phyloP scores from a whole-genome alignment of 2,329 filamentous ascomycete genomes.

The Aureobasidium sp. region DNA sequence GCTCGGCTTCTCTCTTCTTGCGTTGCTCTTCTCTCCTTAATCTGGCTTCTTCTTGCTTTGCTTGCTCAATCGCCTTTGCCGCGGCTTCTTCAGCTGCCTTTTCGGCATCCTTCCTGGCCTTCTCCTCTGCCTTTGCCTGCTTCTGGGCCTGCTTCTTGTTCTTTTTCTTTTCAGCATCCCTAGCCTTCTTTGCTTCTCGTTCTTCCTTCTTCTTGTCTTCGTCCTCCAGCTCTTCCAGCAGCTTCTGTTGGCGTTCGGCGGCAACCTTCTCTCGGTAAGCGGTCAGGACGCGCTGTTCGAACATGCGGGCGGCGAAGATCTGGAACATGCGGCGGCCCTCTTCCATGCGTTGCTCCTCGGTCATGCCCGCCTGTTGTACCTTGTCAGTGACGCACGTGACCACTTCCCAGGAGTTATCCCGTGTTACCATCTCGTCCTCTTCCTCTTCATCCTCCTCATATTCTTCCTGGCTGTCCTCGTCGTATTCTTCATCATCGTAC shows the following conservation, averaged over 20 bases:
- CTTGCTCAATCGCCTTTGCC: conserved; percentile 66
- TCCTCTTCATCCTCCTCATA: conserved; percentile 57
- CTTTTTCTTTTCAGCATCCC: conserved; percentile 90
- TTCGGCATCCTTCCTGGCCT: conserved; percentile 78
- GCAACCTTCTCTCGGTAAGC: conserved; percentile 98
- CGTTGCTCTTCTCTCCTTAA: conserved; percentile 82
- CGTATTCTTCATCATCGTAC: conserved; percentile 71
- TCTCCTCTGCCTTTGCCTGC: conserved; percentile 82
- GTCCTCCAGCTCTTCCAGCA: conserved; percentile 85
- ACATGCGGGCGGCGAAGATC: conserved; percentile 98
- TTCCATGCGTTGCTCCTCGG: conserved; percentile 97
- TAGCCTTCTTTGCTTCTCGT: conserved; percentile 85
- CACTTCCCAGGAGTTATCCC: conserved; percentile 18
- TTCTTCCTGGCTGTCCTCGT: conserved; percentile 56
- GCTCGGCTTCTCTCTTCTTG: conserved; percentile 84
- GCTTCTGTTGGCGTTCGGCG: conserved; percentile 79
- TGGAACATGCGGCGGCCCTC: conserved; percentile 98
- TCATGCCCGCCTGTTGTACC: conserved; percentile 76
- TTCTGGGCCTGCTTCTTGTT: conserved; percentile 88
- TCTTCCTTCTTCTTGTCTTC: conserved; percentile 70
- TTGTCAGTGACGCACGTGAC: conserved; percentile 13
- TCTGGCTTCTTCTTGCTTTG: conserved; percentile 72
- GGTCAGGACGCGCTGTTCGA: conserved; percentile 90
- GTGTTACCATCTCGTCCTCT: conserved; percentile 55
- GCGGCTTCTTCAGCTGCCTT: conserved; percentile 81